Conservation (phyloP, 768 basidiomycete species). For the Lanmaoa rubissima region DNA sequence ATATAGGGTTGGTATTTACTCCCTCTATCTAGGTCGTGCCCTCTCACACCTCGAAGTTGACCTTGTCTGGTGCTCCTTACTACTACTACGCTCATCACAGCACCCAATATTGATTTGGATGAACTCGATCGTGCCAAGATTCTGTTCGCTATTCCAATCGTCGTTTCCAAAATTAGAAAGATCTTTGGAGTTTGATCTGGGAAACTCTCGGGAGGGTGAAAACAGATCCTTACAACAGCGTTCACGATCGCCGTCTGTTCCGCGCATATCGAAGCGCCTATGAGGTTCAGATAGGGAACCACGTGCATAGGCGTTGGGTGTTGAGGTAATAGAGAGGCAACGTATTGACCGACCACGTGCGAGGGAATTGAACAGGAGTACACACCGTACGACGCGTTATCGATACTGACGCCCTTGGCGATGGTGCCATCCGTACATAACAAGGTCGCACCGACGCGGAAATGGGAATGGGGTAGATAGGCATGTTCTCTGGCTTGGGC, state of each 20-base stretch:
- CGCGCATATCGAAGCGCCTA: slow-evolving; percentile 89
- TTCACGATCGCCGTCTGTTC: slow-evolving; percentile 90
- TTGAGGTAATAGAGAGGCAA: too few relatives aligned
- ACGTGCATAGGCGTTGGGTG: not conserved
- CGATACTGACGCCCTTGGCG: slow-evolving; percentile 84
- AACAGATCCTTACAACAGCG: slow-evolving; percentile 62
- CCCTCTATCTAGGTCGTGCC: too few relatives aligned
- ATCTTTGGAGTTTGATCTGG: too few relatives aligned
- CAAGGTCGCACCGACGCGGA: slow-evolving; percentile 88
- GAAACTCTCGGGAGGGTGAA: too few relatives aligned
- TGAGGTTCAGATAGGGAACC: not conserved
- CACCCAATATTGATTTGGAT: too few relatives aligned
- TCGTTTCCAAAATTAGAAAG: too few relatives aligned
- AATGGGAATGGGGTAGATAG: slow-evolving; percentile 85
- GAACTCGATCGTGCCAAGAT: too few relatives aligned
- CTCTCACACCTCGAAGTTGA: not conserved
- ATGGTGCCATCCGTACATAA: slow-evolving; percentile 66
- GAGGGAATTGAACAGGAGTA: not conserved
- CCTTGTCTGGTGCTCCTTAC: not conserved
- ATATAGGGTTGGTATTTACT: too few relatives aligned
- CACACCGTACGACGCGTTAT: slow-evolving; percentile 89
- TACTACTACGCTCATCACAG: not conserved
- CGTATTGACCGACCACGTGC: not conserved
- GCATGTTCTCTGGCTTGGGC: slow-evolving; percentile 59
- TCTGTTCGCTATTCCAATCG: not conserved